A percentile compares a stretch with the other conserved stretches of the same genome.
These are phyloP conservation scores for Podospora pseudoanserina DNA, from an alignment of 495 filamentous ascomycete species.

Conservation along the genomic window DNA sequence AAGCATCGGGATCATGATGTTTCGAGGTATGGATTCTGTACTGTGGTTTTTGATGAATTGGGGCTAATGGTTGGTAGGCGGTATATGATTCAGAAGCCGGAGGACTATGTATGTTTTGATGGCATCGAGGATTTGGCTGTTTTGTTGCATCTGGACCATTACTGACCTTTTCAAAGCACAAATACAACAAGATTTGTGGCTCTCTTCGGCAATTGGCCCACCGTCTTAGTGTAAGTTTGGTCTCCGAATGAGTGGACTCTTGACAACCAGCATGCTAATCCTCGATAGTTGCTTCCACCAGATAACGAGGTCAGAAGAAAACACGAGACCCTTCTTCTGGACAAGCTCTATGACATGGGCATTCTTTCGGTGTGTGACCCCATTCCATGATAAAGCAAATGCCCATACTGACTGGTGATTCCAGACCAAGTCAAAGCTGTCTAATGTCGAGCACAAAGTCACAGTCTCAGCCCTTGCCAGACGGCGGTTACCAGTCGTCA, in stretches of 20 bases:
- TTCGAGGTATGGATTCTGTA: conserved; percentile 37
- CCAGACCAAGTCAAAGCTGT: conserved; percentile 65
- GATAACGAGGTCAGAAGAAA: conserved; percentile 71
- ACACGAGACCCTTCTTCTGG: conserved; percentile 76
- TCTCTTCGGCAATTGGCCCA: conserved; percentile 85
- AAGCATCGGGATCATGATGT: conserved; percentile 74
- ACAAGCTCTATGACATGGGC: conserved; percentile 89
- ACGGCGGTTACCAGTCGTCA: conserved; percentile 76
- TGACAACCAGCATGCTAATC: not conserved
- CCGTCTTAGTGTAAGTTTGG: conserved; percentile 41
- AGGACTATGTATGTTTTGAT: conserved; percentile 51
- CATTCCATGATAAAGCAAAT: too few relatives aligned
- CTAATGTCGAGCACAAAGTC: conserved; percentile 77
- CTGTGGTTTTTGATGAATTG: not conserved
- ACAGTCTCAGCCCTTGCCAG: conserved; percentile 83
- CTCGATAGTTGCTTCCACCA: conserved; percentile 66
- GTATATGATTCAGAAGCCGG: conserved; percentile 81
- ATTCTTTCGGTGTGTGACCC: conserved; percentile 50
- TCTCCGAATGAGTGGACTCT: not conserved
- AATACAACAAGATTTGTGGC: conserved; percentile 86
- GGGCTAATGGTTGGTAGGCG: conserved; percentile 45
- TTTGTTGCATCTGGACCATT: not conserved
- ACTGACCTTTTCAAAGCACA: conserved; percentile 52
- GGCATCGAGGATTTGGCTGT: conserved; percentile 16
- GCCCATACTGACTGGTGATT: conserved; percentile 15